Evolutionary conservation across 352 stramenopile species (phyloP).

Genomic region (Phytophthora hibernalis): DNA sequence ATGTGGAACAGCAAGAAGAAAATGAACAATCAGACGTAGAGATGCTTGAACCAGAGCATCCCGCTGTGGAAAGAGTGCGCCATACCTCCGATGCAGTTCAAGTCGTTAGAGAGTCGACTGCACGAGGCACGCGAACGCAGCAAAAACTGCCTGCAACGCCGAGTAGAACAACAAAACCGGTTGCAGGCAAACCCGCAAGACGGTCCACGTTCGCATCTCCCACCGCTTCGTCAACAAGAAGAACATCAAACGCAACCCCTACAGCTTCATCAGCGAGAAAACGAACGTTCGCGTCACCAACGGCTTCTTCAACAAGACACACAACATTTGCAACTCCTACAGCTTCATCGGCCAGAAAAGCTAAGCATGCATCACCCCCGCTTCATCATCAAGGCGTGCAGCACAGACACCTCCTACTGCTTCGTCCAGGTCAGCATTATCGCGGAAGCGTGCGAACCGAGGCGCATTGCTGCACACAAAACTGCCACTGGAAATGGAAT

Average conservation of each 20-base stretch:
- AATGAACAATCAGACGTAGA: conserved; percentile 24
- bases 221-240: conserved; percentile 13
- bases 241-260: conserved; percentile 14
- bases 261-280: conserved; percentile 24
- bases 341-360: conserved; percentile 30
- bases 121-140: conserved; percentile 12
- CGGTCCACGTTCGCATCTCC: conserved; percentile 19
- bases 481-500: conserved; percentile 66
- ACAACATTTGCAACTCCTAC: conserved; percentile 25
- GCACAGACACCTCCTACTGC: conserved; percentile 17
- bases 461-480: conserved; percentile 58
- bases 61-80: conserved; percentile 3
- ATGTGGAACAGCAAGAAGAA: conserved; percentile 2
- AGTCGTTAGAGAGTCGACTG: conserved; percentile 12
- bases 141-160: not conserved
- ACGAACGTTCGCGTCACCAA: conserved; percentile 12
- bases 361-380: conserved; percentile 1
- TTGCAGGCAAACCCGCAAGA: not conserved
- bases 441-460: conserved; percentile 37
- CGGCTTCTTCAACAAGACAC: conserved; percentile 16
- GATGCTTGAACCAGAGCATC: conserved; percentile 19
- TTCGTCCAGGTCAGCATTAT: conserved; percentile 29
- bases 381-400: conserved; percentile 12
- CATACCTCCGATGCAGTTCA: conserved; percentile 2
- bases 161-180: conserved; percentile 1